phyloP scores from a whole-genome alignment of 2,329 filamentous ascomycete genomes.

The Nakataea oryzae region DNA sequence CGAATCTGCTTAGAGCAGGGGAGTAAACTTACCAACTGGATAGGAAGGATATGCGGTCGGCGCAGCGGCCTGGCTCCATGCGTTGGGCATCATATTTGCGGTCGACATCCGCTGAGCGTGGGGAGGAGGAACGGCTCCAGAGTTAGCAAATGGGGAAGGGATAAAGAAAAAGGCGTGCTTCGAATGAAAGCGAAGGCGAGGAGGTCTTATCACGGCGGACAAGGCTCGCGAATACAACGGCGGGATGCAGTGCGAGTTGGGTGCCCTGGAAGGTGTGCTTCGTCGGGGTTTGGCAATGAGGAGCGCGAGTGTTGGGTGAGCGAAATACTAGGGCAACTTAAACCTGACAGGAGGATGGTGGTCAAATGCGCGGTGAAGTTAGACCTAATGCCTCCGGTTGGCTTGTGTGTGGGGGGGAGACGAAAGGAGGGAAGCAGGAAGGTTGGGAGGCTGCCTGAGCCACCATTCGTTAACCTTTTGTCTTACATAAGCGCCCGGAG shows the following conservation, averaged over 20 bases:
- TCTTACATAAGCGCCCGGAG: not conserved
- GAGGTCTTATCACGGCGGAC: not conserved
- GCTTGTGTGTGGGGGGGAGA: not conserved
- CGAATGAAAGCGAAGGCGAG: not conserved
- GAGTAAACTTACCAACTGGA: not conserved
- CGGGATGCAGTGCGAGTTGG: not conserved
- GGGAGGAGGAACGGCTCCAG: not conserved
- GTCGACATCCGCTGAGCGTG: not conserved
- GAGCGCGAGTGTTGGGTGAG: not conserved
- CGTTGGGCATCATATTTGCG: constrained; percentile 3
- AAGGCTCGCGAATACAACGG: not conserved
- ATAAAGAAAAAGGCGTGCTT: not conserved
- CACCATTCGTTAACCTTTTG: not conserved
- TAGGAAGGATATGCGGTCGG: not conserved
- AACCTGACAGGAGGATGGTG: not conserved
- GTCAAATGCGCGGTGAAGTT: too few relatives aligned
- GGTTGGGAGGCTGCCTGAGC: not conserved
- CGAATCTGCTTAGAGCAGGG: not conserved
- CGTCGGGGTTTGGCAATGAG: not conserved
- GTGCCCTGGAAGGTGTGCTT: not conserved
- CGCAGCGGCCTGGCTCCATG: constrained; percentile 3
- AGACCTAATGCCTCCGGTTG: not conserved
- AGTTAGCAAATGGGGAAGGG: not conserved
- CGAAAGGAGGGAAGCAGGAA: not conserved
- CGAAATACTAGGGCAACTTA: not conserved